Conservation (phyloP, 1,284 basidiomycete species). For the Trichosporon faecale region DNA sequence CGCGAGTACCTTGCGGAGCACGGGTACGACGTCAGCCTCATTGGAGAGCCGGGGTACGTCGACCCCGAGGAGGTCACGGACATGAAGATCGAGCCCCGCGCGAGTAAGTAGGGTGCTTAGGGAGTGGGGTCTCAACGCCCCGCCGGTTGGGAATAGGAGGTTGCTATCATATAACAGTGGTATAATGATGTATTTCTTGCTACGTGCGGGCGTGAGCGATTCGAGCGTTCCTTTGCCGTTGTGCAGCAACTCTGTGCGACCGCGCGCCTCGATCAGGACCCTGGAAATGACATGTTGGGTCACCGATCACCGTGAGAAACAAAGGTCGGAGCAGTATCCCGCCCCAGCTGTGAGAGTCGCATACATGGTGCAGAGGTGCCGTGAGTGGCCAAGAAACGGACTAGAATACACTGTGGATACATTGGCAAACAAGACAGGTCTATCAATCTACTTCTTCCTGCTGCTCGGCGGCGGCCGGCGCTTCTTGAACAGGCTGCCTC, state of each 20-base stretch:
- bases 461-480: conserved; percentile 45
- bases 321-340: no score
- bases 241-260: no score
- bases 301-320: no score
- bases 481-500: conserved; percentile 50
- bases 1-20: conserved; percentile 70
- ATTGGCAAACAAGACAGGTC: not conserved
- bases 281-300: no score
- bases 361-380: not conserved
- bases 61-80: not conserved
- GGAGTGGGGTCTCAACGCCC: not conserved
- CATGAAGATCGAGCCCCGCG: not conserved
- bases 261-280: no score
- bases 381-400: not conserved
- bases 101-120: not conserved
- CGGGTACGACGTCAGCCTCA: conserved; percentile 56
- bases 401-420: conserved; percentile 7
- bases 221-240: no score
- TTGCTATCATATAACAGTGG: not conserved
- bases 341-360: no score
- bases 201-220: not conserved
- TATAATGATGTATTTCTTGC: not conserved
- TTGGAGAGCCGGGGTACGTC: not conserved
- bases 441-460: conserved; percentile 37
- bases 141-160: not conserved